These are phyloP conservation scores for Trametes punicea DNA, from an alignment of 768 basidiomycete species.

Conservation along the genomic window DNA sequence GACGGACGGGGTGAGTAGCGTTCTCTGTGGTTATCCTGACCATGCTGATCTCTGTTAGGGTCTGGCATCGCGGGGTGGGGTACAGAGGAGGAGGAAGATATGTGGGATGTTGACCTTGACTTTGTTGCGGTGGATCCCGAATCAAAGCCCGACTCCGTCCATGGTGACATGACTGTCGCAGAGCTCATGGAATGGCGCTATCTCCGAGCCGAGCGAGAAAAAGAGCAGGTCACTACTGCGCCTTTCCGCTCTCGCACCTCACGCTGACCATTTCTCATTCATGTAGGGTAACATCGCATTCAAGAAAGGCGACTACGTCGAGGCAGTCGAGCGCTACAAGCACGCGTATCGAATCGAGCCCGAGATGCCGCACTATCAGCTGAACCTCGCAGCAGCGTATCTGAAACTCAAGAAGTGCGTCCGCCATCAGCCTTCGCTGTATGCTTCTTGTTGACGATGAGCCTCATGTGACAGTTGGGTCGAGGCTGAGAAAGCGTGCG, in stretches of 20 bases:
- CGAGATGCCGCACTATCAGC: constrained; percentile 71
- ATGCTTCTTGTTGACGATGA: not conserved
- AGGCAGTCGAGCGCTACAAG: constrained; percentile 57
- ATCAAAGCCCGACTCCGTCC: not conserved
- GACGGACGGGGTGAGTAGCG: constrained; percentile 55
- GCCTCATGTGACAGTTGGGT: constrained; percentile 50
- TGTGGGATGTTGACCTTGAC: constrained; percentile 71
- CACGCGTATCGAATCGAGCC: constrained; percentile 61
- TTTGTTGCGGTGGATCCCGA: constrained; percentile 56
- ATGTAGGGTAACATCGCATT: constrained; percentile 66
- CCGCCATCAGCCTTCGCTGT: constrained; percentile 1
- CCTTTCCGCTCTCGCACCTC: not conserved
- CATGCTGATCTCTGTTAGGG: constrained; percentile 25
- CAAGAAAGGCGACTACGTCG: constrained; percentile 54
- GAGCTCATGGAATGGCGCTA: constrained; percentile 77
- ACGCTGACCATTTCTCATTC: not conserved
- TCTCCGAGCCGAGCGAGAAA: constrained; percentile 65
- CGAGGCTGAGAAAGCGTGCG: constrained; percentile 69
- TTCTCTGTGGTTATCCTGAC: not conserved
- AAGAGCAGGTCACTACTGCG: constrained; percentile 51
- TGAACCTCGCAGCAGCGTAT: constrained; percentile 74
- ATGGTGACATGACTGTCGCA: constrained; percentile 62
- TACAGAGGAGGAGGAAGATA: constrained; percentile 71
- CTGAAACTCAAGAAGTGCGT: constrained; percentile 66
- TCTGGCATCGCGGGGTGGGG: constrained; percentile 73